These are phyloP conservation scores for Saccharomyces jurei DNA, from an alignment of 805 yeast genomes.

Conservation along the genomic window DNA sequence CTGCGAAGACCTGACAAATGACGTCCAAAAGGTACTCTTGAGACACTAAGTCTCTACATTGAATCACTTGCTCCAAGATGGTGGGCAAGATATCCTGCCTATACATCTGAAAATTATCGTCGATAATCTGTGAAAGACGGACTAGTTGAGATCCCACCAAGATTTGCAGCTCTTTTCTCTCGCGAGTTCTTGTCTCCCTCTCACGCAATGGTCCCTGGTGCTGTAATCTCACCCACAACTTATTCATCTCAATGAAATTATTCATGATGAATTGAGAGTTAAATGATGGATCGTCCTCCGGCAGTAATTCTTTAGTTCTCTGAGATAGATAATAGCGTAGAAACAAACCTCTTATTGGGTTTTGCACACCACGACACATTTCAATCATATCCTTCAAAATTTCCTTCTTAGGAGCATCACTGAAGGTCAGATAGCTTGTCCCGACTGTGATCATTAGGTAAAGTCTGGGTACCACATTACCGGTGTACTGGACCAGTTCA, in stretches of 20 bases:
- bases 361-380: constrained; percentile 95
- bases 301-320: constrained; percentile 49
- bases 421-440: constrained; percentile 70
- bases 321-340: constrained; percentile 84
- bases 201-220: constrained; percentile 92
- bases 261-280: constrained; percentile 65
- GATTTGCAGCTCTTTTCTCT: constrained; percentile 82
- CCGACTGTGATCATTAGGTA: constrained; percentile 95
- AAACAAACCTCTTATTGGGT: constrained; percentile 87
- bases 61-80: constrained; percentile 81
- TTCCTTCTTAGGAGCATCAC: constrained; percentile 74
- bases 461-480: constrained; percentile 84
- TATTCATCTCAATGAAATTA: constrained; percentile 95
- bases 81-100: constrained; percentile 58
- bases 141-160: constrained; percentile 90
- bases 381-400: constrained; percentile 94
- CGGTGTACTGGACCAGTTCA: constrained; percentile 91
- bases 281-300: constrained; percentile 20
- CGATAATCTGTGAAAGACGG: constrained; percentile 76
- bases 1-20: constrained; percentile 89
- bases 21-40: constrained; percentile 90
- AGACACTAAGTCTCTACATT: constrained; percentile 85
- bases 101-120: constrained; percentile 48
- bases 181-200: constrained; percentile 60
- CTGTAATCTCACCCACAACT: constrained; percentile 92